Percentiles rank a stretch among this genome's conserved stretches.
These are phyloP conservation scores for Suhomyces kilbournensis DNA, from an alignment of 805 yeast species.

Conservation along the genomic window DNA sequence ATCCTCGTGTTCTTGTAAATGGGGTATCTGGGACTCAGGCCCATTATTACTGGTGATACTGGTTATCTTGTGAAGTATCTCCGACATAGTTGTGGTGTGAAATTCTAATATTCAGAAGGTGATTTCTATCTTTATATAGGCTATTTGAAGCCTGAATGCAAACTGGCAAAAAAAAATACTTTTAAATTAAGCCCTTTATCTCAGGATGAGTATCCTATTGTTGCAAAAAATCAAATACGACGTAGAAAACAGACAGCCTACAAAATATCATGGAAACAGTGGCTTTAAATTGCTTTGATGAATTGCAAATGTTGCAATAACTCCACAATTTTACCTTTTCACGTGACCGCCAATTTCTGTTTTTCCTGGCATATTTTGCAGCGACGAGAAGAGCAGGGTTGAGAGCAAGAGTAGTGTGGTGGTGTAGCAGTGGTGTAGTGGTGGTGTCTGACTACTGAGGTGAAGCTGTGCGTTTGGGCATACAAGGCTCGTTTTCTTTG, in stretches of 20 bases:
- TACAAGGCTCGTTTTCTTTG: too few species aligned
- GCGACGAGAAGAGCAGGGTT: not conserved
- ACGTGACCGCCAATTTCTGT: slow-evolving; percentile 16
- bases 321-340: slow-evolving; percentile 23
- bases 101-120: not conserved
- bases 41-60: slow-evolving; percentile 10
- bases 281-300: not conserved
- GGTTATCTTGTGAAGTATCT: slow-evolving; percentile 10
- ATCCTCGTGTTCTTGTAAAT: slow-evolving; percentile 15
- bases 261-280: not conserved
- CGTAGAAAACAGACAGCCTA: not conserved
- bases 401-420: not conserved
- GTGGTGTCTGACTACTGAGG: not conserved
- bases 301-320: slow-evolving; percentile 13
- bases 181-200: not conserved
- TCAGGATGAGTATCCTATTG: not conserved
- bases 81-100: slow-evolving; percentile 8
- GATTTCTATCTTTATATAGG: not conserved
- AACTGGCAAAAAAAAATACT: not conserved
- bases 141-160: not conserved
- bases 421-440: too few species aligned
- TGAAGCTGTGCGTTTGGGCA: too few species aligned
- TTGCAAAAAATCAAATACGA: not conserved
- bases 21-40: slow-evolving; percentile 21
- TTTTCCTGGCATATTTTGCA: not conserved